These are phyloP conservation scores for Rutstroemia sp. DNA, from an alignment of 2,329 filamentous ascomycete species.

Conservation along the genomic window DNA sequence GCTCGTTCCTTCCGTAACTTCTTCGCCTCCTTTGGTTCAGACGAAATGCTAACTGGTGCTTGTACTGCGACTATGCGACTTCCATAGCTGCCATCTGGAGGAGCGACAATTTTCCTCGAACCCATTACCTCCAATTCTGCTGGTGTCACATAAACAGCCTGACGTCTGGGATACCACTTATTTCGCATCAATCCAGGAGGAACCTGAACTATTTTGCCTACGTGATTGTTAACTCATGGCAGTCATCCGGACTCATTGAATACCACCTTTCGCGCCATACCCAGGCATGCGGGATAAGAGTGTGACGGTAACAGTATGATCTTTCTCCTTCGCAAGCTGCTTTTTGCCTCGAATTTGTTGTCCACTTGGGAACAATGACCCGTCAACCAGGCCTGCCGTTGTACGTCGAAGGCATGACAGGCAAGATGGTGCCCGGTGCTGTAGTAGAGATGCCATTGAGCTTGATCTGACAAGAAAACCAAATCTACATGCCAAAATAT, in stretches of 20 bases:
- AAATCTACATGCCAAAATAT: slow-evolving; percentile 3
- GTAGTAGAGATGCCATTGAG: slow-evolving; percentile 25
- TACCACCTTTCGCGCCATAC: slow-evolving; percentile 41
- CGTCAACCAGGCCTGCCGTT: slow-evolving; percentile 17
- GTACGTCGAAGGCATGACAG: slow-evolving; percentile 25
- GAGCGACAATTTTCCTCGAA: slow-evolving; percentile 31
- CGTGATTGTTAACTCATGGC: neutral
- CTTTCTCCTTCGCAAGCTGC: slow-evolving; percentile 33
- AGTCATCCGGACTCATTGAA: no score
- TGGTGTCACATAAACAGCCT: slow-evolving; percentile 44
- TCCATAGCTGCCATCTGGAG: slow-evolving; percentile 2
- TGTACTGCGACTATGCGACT: slow-evolving; percentile 36
- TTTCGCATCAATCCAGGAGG: slow-evolving; percentile 47
- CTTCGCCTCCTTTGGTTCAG: slow-evolving; percentile 2
- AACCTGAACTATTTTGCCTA: slow-evolving; percentile 45
- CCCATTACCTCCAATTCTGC: slow-evolving; percentile 38
- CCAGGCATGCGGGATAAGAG: slow-evolving; percentile 43
- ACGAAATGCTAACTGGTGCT: neutral
- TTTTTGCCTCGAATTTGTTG: slow-evolving; percentile 37
- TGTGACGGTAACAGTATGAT: slow-evolving; percentile 38
- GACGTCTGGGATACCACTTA: slow-evolving; percentile 41
- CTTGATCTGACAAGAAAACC: neutral
- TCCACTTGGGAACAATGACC: slow-evolving; percentile 13
- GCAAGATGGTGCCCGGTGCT: slow-evolving; percentile 24
- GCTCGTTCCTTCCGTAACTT: neutral